Conservation (phyloP, 2,329 filamentous ascomycete species). For the Colletotrichum caudatum region DNA sequence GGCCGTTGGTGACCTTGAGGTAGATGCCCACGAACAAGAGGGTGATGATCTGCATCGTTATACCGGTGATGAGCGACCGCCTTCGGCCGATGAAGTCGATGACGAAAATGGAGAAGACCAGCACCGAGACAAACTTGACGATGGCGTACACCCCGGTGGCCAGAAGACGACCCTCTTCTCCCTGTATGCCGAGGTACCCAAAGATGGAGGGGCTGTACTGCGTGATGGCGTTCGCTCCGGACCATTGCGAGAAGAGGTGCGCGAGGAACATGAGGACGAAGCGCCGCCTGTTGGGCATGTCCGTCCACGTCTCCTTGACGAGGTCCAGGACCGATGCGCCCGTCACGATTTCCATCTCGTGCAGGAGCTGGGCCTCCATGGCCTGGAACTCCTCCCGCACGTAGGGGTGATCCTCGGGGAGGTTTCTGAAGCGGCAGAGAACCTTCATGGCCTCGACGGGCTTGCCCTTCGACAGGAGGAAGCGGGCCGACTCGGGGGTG, state of each 20-base stretch:
- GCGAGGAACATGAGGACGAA: slow-evolving; percentile 49
- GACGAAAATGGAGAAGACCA: slow-evolving; percentile 48
- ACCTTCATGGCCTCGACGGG: slow-evolving; percentile 41
- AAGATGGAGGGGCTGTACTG: slow-evolving; percentile 49
- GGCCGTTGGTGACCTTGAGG: slow-evolving; percentile 47
- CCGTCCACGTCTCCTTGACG: slow-evolving; percentile 50
- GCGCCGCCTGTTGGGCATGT: slow-evolving; percentile 47
- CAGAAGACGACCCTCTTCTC: slow-evolving; percentile 45
- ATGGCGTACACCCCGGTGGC: slow-evolving; percentile 47
- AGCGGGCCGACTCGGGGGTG: slow-evolving; percentile 47
- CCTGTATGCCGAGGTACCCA: slow-evolving; percentile 46
- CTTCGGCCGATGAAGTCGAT: slow-evolving; percentile 49
- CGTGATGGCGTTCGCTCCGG: slow-evolving; percentile 48
- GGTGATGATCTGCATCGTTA: slow-evolving; percentile 49
- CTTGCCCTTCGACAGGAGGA: slow-evolving; percentile 44
- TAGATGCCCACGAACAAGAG: slow-evolving; percentile 49
- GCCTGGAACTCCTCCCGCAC: slow-evolving; percentile 46
- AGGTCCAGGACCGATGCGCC: slow-evolving; percentile 48
- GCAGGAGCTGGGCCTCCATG: slow-evolving; percentile 50
- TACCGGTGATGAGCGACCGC: slow-evolving; percentile 51
- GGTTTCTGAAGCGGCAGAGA: slow-evolving; percentile 44
- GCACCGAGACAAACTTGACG: slow-evolving; percentile 47
- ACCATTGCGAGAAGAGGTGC: slow-evolving; percentile 48
- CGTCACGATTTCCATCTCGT: slow-evolving; percentile 51
- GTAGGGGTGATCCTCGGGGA: slow-evolving; percentile 48